Conservation (phyloP, 2,329 filamentous ascomycete genomes). For the Lachnellula subtilissima region DNA sequence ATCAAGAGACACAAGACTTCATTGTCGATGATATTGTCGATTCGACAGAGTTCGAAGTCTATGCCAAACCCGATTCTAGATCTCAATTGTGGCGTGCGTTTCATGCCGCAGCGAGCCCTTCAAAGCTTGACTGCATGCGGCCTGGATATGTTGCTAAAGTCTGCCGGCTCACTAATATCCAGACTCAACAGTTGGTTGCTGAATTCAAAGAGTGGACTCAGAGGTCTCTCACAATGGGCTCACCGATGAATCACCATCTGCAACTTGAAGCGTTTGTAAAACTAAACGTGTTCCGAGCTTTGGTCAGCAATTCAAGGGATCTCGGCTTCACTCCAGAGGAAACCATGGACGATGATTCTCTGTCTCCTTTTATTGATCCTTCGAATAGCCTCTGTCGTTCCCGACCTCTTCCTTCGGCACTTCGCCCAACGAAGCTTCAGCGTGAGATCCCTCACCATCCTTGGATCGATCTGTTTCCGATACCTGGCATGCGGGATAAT, state of each 20-base stretch:
- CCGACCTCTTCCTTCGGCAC: slow-evolving; percentile 3
- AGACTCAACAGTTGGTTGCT: neutral
- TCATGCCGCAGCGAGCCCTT: neutral
- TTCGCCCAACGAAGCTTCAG: slow-evolving; percentile 32
- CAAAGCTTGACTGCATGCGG: neutral
- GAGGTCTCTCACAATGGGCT: slow-evolving; percentile 8
- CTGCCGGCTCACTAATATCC: neutral
- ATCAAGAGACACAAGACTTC: too few species aligned
- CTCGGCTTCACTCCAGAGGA: slow-evolving; percentile 12
- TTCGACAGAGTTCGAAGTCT: too few species aligned
- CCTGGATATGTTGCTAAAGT: neutral
- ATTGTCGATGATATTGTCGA: too few species aligned
- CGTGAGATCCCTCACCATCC: slow-evolving; percentile 30
- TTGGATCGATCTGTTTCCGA: slow-evolving; percentile 36
- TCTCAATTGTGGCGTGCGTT: neutral
- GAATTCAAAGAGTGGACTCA: slow-evolving; percentile 4
- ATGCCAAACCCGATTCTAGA: neutral
- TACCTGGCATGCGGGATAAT: slow-evolving; percentile 33
- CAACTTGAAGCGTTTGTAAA: slow-evolving; percentile 28
- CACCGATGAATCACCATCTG: slow-evolving; percentile 29
- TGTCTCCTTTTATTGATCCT: slow-evolving; percentile 14
- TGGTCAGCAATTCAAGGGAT: slow-evolving; percentile 28
- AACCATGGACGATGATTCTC: slow-evolving; percentile 11
- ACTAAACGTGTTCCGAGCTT: slow-evolving; percentile 34
- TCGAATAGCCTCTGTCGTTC: neutral